These are phyloP conservation scores for Gnaphalium uliginosum DNA, from an alignment of 129 eudicot species.

Conservation along the genomic window DNA sequence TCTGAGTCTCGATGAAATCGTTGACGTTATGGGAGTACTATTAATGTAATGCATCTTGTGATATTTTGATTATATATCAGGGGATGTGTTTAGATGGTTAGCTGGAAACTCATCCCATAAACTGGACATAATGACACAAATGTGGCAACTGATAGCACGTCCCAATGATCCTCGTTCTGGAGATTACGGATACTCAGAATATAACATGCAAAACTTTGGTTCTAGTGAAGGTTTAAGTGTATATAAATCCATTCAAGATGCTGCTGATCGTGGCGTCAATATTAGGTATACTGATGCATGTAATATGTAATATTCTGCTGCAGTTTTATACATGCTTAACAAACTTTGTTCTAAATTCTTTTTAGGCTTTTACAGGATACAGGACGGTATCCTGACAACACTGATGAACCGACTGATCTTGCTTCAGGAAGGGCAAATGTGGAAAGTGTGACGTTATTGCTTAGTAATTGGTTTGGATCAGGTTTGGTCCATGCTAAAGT, in stretches of 20 bases:
- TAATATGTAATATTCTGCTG: not conserved
- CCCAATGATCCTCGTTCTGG: constrained; percentile 68
- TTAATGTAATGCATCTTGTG: too few relatives aligned
- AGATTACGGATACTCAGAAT: constrained; percentile 74
- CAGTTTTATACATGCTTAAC: not conserved
- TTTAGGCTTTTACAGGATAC: constrained; percentile 82
- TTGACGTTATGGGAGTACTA: too few relatives aligned
- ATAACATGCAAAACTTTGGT: constrained; percentile 64
- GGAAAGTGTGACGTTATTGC: constrained; percentile 63
- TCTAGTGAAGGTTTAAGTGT: constrained; percentile 63
- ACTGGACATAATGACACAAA: constrained; percentile 76
- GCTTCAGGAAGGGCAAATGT: constrained; percentile 79
- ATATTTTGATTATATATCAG: constrained; percentile 22
- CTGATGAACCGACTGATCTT: constrained; percentile 62
- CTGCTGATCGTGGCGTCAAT: constrained; percentile 66
- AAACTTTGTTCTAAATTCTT: not conserved
- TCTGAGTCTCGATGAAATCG: too few relatives aligned
- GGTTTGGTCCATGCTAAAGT: constrained; percentile 87
- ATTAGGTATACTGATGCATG: constrained; percentile 57
- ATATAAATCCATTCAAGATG: constrained; percentile 64
- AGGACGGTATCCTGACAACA: constrained; percentile 80
- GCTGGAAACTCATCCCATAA: constrained; percentile 74
- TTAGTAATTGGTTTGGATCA: constrained; percentile 77
- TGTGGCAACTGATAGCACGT: constrained; percentile 72
- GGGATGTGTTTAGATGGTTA: constrained; percentile 82